These are phyloP conservation scores for Cordyceps javanica DNA, from an alignment of 2,329 filamentous ascomycete genomes.

Conservation along the genomic window DNA sequence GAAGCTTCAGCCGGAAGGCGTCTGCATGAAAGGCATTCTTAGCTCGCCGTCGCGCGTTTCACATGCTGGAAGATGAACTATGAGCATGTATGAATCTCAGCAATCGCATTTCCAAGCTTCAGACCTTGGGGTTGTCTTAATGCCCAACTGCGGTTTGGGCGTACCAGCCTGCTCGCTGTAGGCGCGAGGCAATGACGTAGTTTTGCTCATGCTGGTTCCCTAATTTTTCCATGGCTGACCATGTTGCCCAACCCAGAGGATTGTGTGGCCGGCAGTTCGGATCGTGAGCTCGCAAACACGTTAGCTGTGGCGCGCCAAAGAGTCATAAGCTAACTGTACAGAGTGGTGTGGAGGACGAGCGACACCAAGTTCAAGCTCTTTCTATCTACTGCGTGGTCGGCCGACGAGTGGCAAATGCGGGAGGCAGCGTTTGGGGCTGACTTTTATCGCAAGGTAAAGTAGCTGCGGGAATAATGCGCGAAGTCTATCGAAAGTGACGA, in stretches of 20 bases:
- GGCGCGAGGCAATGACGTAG: not conserved
- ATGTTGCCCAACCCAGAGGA: not conserved
- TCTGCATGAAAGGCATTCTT: not conserved
- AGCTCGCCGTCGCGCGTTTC: conserved; percentile 4
- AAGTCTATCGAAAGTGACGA: not conserved
- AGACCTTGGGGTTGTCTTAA: too few species aligned
- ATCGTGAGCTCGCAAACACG: not conserved
- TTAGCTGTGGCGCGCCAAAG: conserved; percentile 1
- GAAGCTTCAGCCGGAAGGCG: conserved; percentile 1
- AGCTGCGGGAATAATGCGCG: not conserved
- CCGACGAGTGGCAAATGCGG: not conserved
- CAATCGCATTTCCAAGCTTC: not conserved
- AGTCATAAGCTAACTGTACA: not conserved
- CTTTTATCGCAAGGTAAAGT: not conserved
- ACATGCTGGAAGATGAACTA: not conserved
- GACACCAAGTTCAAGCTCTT: not conserved
- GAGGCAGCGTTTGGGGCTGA: not conserved
- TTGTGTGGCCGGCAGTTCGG: not conserved
- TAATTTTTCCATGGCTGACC: not conserved
- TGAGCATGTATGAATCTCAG: not conserved
- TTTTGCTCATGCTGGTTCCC: not conserved
- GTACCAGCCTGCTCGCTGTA: not conserved
- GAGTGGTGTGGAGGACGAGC: not conserved
- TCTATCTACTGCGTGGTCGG: not conserved
- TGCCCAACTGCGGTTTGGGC: not conserved